Conservation (phyloP, 495 filamentous ascomycete species). For the Talaromyces adpressus region DNA sequence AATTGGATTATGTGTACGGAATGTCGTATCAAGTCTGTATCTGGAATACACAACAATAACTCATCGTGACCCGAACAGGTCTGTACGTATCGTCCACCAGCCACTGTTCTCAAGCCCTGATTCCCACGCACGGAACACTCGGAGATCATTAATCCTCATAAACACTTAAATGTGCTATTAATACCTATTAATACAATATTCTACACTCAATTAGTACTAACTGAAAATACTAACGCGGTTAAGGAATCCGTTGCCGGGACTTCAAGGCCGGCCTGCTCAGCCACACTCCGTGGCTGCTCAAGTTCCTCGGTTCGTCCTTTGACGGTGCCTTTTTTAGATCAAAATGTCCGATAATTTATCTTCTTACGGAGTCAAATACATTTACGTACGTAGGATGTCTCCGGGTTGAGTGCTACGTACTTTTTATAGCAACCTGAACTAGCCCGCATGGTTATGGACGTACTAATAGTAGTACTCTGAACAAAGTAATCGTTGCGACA, state of each 20-base stretch:
- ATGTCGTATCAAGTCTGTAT: background rate
- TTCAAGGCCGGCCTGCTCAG: background rate
- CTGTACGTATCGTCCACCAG: background rate
- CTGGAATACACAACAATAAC: background rate
- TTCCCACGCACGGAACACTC: background rate
- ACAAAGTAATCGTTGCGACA: background rate
- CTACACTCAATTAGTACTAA: background rate
- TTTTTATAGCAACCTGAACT: background rate
- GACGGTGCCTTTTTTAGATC: background rate
- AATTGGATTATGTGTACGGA: too few species aligned
- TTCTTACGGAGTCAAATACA: background rate
- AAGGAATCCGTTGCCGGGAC: background rate
- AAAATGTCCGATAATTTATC: background rate
- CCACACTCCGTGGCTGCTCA: background rate
- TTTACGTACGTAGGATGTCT: background rate
- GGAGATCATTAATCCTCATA: background rate
- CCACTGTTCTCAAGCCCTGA: background rate
- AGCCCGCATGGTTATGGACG: background rate
- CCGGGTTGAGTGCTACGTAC: background rate
- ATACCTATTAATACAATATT: background rate
- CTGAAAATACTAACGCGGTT: background rate
- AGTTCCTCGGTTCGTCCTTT: background rate
- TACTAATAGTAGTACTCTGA: background rate
- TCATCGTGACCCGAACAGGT: background rate
- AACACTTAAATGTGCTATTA: background rate